Evolutionary conservation across 169 alveolate genomes (phyloP).

Genomic region (Fabrea salina): DNA sequence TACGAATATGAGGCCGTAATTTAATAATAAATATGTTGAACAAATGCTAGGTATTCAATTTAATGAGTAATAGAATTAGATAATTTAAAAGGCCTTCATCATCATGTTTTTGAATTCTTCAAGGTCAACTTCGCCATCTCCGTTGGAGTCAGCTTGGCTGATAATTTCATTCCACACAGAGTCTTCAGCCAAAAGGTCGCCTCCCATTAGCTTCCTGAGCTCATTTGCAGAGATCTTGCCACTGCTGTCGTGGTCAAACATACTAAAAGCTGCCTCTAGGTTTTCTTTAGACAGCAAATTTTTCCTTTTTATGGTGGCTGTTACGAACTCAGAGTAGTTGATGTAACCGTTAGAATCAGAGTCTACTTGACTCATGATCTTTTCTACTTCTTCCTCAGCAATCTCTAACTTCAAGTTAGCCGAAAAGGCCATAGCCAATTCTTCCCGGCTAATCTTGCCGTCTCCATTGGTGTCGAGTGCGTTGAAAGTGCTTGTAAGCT

Average conservation of each 20-base stretch:
- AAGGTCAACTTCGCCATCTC: constrained; percentile 60
- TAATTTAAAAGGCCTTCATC: constrained; percentile 28
- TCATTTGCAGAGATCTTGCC: constrained; percentile 63
- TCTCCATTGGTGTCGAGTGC: constrained; percentile 61
- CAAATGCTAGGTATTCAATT: too few relatives aligned
- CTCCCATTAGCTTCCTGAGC: constrained; percentile 56
- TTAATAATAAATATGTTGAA: too few relatives aligned
- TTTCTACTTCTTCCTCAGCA: constrained; percentile 69
- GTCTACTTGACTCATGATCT: constrained; percentile 68
- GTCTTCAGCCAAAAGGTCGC: constrained; percentile 38
- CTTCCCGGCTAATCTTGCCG: constrained; percentile 63
- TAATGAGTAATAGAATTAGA: too few relatives aligned
- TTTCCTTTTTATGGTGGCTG: constrained; percentile 60
- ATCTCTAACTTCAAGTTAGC: constrained; percentile 43
- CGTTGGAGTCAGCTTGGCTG: constrained; percentile 62
- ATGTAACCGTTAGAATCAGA: constrained; percentile 71
- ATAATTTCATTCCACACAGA: constrained; percentile 56
- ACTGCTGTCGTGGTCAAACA: constrained; percentile 70
- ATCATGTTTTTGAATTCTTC: constrained; percentile 66
- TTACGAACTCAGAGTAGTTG: constrained; percentile 74
- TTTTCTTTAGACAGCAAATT: constrained; percentile 51
- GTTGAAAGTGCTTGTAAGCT: constrained; percentile 49
- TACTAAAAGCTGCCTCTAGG: constrained; percentile 61
- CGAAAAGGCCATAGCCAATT: constrained; percentile 50
- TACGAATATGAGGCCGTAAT: too few relatives aligned